phyloP scores from a whole-genome alignment of 1,284 basidiomycete species.

The Trametes hirsuta region DNA sequence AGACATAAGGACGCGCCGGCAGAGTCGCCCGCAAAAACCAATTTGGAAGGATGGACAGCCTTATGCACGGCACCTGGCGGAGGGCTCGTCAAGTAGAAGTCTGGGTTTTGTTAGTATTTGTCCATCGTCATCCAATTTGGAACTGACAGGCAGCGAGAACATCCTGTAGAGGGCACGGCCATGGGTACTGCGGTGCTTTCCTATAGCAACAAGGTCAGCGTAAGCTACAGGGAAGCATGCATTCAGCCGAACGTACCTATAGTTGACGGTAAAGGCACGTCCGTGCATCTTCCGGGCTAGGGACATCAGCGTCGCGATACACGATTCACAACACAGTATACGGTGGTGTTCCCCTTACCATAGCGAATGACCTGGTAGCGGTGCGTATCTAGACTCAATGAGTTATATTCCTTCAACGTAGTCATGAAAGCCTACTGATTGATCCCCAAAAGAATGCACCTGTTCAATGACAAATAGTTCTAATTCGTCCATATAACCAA shows the following conservation, averaged over 20 bases:
- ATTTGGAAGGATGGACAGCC: slow-evolving; percentile 70
- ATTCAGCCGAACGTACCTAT: slow-evolving; percentile 41
- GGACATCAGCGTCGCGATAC: neutral
- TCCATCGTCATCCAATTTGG: neutral
- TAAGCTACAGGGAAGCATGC: neutral
- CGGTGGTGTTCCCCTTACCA: slow-evolving; percentile 38
- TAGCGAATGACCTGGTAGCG: slow-evolving; percentile 69
- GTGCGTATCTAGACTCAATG: slow-evolving; percentile 58
- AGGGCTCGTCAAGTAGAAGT: slow-evolving; percentile 81
- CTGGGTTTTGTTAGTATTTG: slow-evolving; percentile 37
- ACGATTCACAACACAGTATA: too few relatives aligned
- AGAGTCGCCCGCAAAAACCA: slow-evolving; percentile 85
- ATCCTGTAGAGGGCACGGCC: slow-evolving; percentile 86
- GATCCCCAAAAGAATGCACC: slow-evolving; percentile 72
- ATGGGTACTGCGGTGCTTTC: slow-evolving; percentile 86
- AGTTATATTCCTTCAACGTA: too few relatives aligned
- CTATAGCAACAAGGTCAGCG: slow-evolving; percentile 30
- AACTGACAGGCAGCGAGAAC: slow-evolving; percentile 71
- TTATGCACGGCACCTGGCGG: slow-evolving; percentile 71
- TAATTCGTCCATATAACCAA: neutral
- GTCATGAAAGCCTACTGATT: slow-evolving; percentile 47
- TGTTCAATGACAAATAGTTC: slow-evolving; percentile 22
- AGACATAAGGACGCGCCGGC: slow-evolving; percentile 81
- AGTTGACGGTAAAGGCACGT: slow-evolving; percentile 67
- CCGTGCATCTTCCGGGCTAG: slow-evolving; percentile 74